Base-by-base conservation (phyloP, 2,329 filamentous ascomycete genomes). In the Ceratocystis albifundus region DNA sequence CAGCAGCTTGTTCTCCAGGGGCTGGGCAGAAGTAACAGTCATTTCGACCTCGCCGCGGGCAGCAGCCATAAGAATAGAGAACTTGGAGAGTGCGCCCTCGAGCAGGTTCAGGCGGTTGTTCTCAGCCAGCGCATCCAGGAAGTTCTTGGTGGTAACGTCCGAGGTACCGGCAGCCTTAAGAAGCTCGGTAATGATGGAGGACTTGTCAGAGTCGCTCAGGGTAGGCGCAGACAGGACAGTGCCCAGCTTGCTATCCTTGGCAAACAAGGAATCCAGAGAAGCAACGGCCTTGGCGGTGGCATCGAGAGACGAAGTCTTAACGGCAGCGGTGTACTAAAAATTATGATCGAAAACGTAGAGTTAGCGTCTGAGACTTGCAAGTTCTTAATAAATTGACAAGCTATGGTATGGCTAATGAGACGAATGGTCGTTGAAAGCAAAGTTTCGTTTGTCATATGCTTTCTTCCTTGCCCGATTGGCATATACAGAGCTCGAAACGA, bases 21-120 rank as follows among this genome's bases (percentile, higher is more conserved):
- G 82, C 89, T 94, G 71, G 76, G 94, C 94, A 77, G 88, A 94
- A 73, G 89, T 96, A 73, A 99, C 88, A 70, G 82, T 85, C 79
- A 97, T 81, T 83, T 99, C 94, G 72, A 97, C 82, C 87, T 99
- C 94, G 70, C 94, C 94, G 71, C 86, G 87, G 72, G 90, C 82
- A 71, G 94, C 94, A 73, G 90, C 85, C 82, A 97, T 96, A 74
- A 99, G 80, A 75, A 87, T 82, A 71, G 75, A 82, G 74, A 96
- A 99, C 84, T 97, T 96, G 75, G 88, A 84, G 75, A 85, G 87
- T 70, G 97, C 88, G 72, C 87, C 86, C 77, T 87, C 82, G 69
- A 99, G 83, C 70, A 94, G 81, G 70, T 87, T 86, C 71, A 99
- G 82, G 72, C 94, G 86, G 86, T 99, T 99, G 86, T 99, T 96